These are phyloP conservation scores for Pittosporum tobira DNA, from an alignment of 129 eudicot genomes.

Conservation along the genomic window DNA sequence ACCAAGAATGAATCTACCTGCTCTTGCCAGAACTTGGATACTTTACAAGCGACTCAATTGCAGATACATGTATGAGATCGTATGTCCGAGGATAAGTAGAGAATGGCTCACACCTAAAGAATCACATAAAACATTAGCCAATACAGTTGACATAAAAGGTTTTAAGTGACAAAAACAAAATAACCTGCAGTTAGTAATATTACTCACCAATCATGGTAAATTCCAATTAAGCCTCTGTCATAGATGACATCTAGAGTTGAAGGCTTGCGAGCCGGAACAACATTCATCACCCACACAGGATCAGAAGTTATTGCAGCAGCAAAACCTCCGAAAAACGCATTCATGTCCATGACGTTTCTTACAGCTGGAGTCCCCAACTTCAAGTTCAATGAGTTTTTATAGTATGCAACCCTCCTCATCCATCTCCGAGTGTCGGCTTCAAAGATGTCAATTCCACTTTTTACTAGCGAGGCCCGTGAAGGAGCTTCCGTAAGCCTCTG, in stretches of 20 bases:
- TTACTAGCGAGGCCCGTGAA: slow-evolving; percentile 52
- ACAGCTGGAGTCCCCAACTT: slow-evolving; percentile 73
- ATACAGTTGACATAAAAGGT: no score
- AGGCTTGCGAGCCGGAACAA: slow-evolving; percentile 71
- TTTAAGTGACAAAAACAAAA: no score
- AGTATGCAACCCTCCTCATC: slow-evolving; percentile 72
- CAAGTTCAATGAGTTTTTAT: slow-evolving; percentile 62
- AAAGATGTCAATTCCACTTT: slow-evolving; percentile 81
- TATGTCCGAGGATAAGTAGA: slow-evolving; percentile 95
- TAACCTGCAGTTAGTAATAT: no score
- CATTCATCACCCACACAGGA: slow-evolving; percentile 98
- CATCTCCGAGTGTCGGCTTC: slow-evolving; percentile 83
- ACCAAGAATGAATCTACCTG: slow-evolving; percentile 38
- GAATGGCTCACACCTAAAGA: slow-evolving; percentile 91
- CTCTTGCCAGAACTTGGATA: slow-evolving; percentile 60
- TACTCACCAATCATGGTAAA: slow-evolving; percentile 93
- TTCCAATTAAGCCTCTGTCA: slow-evolving; percentile 91
- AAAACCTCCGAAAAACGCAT: slow-evolving; percentile 94
- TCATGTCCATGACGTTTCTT: slow-evolving; percentile 91
- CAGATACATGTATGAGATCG: slow-evolving; percentile 73
- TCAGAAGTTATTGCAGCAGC: slow-evolving; percentile 76
- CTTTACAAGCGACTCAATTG: slow-evolving; percentile 68
- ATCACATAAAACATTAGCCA: slow-evolving; percentile 1
- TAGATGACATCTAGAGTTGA: slow-evolving; percentile 77
- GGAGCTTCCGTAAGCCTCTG: slow-evolving; percentile 69